Base-by-base conservation (phyloP, 2,329 filamentous ascomycete species). In the Colletotrichum somersetense region DNA sequence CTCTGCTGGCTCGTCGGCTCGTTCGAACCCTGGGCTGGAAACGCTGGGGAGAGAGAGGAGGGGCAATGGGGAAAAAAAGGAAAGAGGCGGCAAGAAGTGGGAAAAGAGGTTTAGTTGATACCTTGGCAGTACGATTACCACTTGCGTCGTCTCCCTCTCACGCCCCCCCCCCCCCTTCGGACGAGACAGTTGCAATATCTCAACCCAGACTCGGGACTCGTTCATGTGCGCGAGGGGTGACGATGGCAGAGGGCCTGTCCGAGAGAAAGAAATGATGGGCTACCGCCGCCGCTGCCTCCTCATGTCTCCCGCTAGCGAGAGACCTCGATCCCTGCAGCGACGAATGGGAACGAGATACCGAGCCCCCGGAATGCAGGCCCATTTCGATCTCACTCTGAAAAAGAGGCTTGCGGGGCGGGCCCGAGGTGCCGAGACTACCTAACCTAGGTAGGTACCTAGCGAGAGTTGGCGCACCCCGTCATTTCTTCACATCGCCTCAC, bases 311-410 rank as follows among this genome's bases (percentile, higher is more conserved):
- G 26, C 23, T 16, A 7, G 16, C 35, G 23, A 52, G 16, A 44
- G 33, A 62, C 44, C 30, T 50, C 59, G 23, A 52, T 18, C 46
- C 46, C 35, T 35, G 46, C n/a, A 12, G 12, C n/a, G 33, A 23
- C 58, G 65, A 71, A 71, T 68, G 52, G 65, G 68, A 33, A 40
- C 14, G 35, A 33, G 5, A 23, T 71, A 63, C 64, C 68, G 55
- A 62, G 35, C 58, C 40, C 62, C 57, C 64, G 68, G 52, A 30
- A 68, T 67, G 52, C 18, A 11, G 35, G 35, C 38, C 58, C 46
- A 62, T 12, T 33, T 30, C 5, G 55, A 55, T 38, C 58, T 35
- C 62, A 50, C 58, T 48, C 38, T 44, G 14, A 52, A 26, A 26
- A 26, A 14, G 10, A 35, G 46, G 23, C 59, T 23, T 57, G 33